phyloP scores from a whole-genome alignment of 75 land plant species.

The Cupressus sempervirens region DNA sequence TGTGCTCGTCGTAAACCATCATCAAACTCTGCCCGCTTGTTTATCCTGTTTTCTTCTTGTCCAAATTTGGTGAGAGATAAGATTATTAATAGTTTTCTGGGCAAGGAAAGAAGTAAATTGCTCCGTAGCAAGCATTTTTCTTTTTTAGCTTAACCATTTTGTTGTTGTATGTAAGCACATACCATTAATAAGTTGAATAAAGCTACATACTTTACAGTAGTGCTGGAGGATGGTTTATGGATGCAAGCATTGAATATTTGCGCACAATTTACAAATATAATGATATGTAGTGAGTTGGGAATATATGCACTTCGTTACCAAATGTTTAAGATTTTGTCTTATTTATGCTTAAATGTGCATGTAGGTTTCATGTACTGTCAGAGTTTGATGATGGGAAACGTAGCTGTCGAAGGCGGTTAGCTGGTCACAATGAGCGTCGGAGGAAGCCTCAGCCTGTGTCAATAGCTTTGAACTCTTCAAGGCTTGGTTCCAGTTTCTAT shows the following conservation, averaged over 20 bases:
- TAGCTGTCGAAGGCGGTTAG: slow-evolving; percentile 83
- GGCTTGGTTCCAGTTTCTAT: slow-evolving; percentile 30
- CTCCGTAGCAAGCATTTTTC: not conserved
- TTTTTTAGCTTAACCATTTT: not conserved
- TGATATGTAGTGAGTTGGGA: not conserved
- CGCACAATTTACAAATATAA: not conserved
- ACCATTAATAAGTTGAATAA: not conserved
- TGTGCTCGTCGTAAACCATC: not conserved
- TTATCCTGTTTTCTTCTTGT: not conserved
- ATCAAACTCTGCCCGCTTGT: not conserved
- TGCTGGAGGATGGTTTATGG: not conserved
- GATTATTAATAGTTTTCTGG: not conserved
- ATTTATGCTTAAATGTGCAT: slow-evolving; percentile 1
- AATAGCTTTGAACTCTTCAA: slow-evolving; percentile 35
- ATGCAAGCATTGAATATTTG: not conserved
- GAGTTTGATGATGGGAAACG: slow-evolving; percentile 86
- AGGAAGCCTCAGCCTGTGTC: slow-evolving; percentile 65
- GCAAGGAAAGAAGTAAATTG: not conserved
- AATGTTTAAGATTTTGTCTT: not conserved
- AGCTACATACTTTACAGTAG: not conserved
- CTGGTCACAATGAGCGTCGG: slow-evolving; percentile 80
- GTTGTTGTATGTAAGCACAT: not conserved
- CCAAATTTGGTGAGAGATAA: not conserved
- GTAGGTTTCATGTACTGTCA: slow-evolving; percentile 72
- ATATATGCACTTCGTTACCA: not conserved